Evolutionary conservation across 148 eudicot species (phyloP).

Genomic region (Euryodendron excelsum): DNA sequence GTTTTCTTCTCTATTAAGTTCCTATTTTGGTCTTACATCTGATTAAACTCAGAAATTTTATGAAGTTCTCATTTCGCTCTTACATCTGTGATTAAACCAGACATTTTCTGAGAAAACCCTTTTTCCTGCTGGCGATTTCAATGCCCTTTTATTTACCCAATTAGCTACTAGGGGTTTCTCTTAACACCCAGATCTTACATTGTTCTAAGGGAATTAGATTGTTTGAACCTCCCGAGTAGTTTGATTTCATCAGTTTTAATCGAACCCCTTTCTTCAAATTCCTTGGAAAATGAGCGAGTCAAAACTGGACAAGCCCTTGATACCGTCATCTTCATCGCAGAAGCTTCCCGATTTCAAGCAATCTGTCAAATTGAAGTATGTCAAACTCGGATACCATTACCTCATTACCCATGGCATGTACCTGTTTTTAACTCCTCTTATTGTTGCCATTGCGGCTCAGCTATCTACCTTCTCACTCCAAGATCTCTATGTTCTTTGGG

Average conservation of each 20-base stretch:
- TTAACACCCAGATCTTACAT: neutral
- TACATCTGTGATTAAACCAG: too few relatives aligned
- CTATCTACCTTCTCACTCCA: conserved; percentile 42
- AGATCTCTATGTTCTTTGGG: conserved; percentile 46
- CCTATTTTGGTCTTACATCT: too few relatives aligned
- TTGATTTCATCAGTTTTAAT: neutral
- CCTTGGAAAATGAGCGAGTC: conserved; percentile 32
- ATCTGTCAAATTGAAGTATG: conserved; percentile 53
- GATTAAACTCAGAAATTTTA: too few relatives aligned
- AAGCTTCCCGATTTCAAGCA: conserved; percentile 52
- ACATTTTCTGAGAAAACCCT: too few relatives aligned
- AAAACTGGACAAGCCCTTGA: conserved; percentile 26
- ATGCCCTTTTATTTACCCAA: neutral
- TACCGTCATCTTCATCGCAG: conserved; percentile 28
- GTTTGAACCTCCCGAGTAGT: neutral
- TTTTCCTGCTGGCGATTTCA: too few relatives aligned
- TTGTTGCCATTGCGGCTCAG: conserved; percentile 40
- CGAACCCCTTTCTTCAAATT: neutral
- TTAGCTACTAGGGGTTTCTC: neutral
- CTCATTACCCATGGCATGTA: conserved; percentile 60
- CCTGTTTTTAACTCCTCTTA: conserved; percentile 34
- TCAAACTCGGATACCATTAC: conserved; percentile 55
- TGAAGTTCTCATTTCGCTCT: too few relatives aligned
- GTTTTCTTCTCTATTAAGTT: too few relatives aligned
- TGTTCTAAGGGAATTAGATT: neutral